Evolutionary conservation across 2,329 filamentous ascomycete species (phyloP).

Genomic region (Tolypocladium pustulatum): DNA sequence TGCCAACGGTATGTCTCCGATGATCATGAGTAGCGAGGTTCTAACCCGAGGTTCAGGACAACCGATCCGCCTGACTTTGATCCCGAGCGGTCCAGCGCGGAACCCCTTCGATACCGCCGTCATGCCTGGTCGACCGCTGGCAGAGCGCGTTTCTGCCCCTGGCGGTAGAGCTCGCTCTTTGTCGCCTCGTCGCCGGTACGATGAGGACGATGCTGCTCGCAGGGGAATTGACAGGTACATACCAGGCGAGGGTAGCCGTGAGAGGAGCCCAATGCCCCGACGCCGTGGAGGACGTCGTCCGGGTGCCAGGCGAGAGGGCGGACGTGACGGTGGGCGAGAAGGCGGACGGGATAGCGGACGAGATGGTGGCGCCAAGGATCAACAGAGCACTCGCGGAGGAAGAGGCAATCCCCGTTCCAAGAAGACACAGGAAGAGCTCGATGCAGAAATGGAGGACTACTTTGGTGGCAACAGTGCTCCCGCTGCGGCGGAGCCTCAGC

Average conservation of each 20-base stretch:
- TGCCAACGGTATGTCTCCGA: constrained; percentile 52
- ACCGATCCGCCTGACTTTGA: constrained; percentile 64
- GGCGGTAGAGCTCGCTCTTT: constrained; percentile 52
- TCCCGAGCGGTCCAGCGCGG: constrained; percentile 40
- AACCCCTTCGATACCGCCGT: constrained; percentile 48
- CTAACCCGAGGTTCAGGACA: constrained; percentile 41
- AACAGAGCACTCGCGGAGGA: constrained; percentile 25
- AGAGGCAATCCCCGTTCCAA: constrained; percentile 47
- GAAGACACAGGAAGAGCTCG: constrained; percentile 86
- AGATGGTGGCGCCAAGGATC: constrained; percentile 22
- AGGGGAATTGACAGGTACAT: constrained; percentile 72
- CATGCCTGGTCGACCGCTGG: constrained; percentile 44
- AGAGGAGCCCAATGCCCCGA: constrained; percentile 49
- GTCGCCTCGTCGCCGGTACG: constrained; percentile 35
- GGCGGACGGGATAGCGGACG: background rate
- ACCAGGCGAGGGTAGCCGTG: constrained; percentile 45
- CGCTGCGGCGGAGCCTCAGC: constrained; percentile 14
- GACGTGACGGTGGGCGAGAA: constrained; percentile 16
- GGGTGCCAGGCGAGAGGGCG: constrained; percentile 33
- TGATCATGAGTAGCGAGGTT: background rate
- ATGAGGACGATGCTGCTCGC: constrained; percentile 48
- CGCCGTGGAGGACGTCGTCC: constrained; percentile 42
- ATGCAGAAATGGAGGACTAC: constrained; percentile 96
- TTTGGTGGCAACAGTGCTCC: constrained; percentile 46
- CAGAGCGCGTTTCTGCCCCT: constrained; percentile 49